Percentiles rank a stretch among this genome's conserved stretches.
Conservation (phyloP, 2,329 filamentous ascomycete genomes). For the Cryphonectria radicalis region DNA sequence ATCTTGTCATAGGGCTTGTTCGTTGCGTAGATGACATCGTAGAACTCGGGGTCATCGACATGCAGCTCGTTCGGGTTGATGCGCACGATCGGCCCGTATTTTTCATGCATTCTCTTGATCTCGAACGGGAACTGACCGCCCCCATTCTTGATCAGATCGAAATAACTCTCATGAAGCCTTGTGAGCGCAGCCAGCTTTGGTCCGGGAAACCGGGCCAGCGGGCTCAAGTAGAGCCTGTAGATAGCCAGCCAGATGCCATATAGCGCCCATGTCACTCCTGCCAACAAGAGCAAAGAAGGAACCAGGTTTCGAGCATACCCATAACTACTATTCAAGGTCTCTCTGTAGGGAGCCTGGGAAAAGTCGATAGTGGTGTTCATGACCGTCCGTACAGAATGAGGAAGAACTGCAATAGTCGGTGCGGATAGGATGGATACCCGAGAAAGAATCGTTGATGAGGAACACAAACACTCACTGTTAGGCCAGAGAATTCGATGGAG, state of each 20-base stretch:
- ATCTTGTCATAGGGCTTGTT: conserved; percentile 26
- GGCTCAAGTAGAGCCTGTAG: conserved; percentile 12
- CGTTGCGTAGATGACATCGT: conserved; percentile 22
- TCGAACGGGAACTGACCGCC: conserved; percentile 18
- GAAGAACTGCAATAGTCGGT: neutral
- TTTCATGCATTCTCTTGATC: conserved; percentile 1
- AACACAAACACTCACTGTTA: neutral
- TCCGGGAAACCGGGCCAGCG: conserved; percentile 11
- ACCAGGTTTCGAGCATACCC: neutral
- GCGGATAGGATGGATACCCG: neutral
- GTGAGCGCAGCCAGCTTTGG: conserved; percentile 13
- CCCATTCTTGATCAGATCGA: neutral
- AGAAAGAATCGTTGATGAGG: neutral
- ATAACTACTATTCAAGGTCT: neutral
- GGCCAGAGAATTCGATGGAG: neutral
- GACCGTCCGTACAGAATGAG: neutral
- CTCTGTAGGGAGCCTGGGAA: neutral
- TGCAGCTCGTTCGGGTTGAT: conserved; percentile 32
- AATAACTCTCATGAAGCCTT: conserved; percentile 8
- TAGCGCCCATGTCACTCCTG: neutral
- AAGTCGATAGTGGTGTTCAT: neutral
- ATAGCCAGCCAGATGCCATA: neutral
- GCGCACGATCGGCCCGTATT: conserved; percentile 30
- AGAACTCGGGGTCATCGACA: conserved; percentile 29
- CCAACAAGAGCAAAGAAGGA: neutral